Evolutionary conservation across 2,329 filamentous ascomycete species (phyloP), one percentile per base, ranked within the genome.

Genomic region (Fusarium anguioides): DNA sequence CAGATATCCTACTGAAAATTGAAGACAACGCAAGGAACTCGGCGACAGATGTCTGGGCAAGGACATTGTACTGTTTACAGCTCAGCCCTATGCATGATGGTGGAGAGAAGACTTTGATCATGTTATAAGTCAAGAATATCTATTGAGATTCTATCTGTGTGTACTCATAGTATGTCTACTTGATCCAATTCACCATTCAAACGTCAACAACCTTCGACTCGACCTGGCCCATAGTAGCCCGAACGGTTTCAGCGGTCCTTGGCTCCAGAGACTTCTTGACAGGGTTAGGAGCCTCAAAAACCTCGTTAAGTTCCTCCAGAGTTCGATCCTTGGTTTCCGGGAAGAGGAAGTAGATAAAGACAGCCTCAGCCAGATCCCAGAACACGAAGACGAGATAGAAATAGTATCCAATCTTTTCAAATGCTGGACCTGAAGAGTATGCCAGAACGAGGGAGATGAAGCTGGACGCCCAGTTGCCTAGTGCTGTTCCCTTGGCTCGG

Each of bases 291-390:
- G 67, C 67, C 11, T 70, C 64, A 11, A 70, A 70, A 2, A 70
- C 67, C 12, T 70, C 67, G 10, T 42, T 41, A 0, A 87, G 68
- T 68, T 87, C 84, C 73, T 87, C 85, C 24, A 87, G 77, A 15
- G 83, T 82, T 7, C 79, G 71, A 8, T 78, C 78, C 56, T 82
- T 82, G 7, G 81, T 82, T 64, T 82, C 80, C 0, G 79, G 80
- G 66, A 81, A 86, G 59, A 84, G 80, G 63, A 86, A 82, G 67
- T 84, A 87, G 29, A 83, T 81, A 17, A 82, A 62, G 0, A 61
- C 73, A 8, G 72, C 76, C 61, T 82, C 80, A 10, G 81, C 51
- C 17, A 81, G 51, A n/a, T 82, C 79, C 81, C 80, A 83, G 47
- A 79, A 78, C 1, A 82, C 74, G 55, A 82, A 81, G 8, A 82